Evolutionary conservation across 139 green algal genomes (phyloP).

Genomic region (Chlamydomonas sp.): DNA sequence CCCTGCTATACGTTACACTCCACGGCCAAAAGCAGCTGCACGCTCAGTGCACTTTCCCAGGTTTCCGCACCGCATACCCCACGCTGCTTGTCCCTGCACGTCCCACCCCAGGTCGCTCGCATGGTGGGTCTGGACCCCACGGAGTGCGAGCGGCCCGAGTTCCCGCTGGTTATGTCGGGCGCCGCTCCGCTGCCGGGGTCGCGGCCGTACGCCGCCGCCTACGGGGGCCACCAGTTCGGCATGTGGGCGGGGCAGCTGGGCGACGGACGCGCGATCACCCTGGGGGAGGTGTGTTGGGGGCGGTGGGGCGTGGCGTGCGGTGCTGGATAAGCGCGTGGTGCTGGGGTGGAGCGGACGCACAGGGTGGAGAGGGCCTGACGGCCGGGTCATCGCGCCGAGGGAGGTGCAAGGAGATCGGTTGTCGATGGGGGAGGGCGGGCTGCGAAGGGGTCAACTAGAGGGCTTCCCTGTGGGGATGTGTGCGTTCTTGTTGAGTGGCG

Average conservation of each 20-base stretch:
- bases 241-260: slow-evolving; percentile 84
- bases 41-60: neutral
- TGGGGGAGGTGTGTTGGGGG: slow-evolving; percentile 70
- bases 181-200: slow-evolving; percentile 61
- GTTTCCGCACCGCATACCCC: neutral
- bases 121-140: slow-evolving; percentile 73
- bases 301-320: neutral
- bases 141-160: slow-evolving; percentile 73
- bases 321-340: neutral
- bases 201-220: slow-evolving; percentile 79
- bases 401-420: too few species aligned
- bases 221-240: slow-evolving; percentile 70
- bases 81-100: neutral
- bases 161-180: slow-evolving; percentile 76
- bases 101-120: slow-evolving; percentile 9
- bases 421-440: too few species aligned
- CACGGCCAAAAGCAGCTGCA: too few species aligned
- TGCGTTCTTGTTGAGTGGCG: too few species aligned
- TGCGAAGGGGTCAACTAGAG: too few species aligned
- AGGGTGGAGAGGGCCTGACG: neutral
- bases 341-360: neutral
- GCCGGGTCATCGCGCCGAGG: too few species aligned
- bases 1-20: neutral
- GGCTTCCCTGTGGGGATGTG: too few species aligned
- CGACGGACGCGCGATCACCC: slow-evolving; percentile 87